These are phyloP conservation scores for Tolypocladium guangdongense DNA, from an alignment of 2,329 filamentous ascomycete genomes.

Conservation along the genomic window DNA sequence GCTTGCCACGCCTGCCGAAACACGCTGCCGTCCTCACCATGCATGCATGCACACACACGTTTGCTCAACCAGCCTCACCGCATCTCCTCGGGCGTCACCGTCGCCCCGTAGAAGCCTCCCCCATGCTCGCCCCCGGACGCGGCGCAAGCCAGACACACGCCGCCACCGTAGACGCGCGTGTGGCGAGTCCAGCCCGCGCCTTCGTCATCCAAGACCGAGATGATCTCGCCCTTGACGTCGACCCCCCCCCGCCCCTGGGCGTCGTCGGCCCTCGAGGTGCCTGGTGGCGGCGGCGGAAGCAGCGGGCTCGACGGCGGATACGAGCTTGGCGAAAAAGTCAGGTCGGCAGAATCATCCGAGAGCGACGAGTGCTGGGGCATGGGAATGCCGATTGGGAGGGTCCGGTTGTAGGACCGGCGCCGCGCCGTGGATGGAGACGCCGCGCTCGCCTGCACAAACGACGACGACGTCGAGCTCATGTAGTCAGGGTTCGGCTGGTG, in stretches of 20 bases:
- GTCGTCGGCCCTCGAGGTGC: constrained; percentile 7
- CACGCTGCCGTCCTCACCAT: neutral
- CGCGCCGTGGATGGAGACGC: constrained; percentile 22
- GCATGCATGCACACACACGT: neutral
- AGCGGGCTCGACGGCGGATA: constrained; percentile 37
- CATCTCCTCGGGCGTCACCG: constrained; percentile 41
- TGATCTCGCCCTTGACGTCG: constrained; percentile 38
- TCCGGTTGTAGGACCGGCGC: constrained; percentile 32
- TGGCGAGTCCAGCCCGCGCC: constrained; percentile 45
- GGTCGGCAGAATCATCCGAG: constrained; percentile 14
- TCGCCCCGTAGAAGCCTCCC: constrained; percentile 42
- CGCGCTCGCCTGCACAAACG: constrained; percentile 13
- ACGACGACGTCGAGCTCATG: constrained; percentile 22
- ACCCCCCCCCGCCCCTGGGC: constrained; percentile 20
- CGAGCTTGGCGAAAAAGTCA: constrained; percentile 33
- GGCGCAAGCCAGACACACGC: constrained; percentile 44
- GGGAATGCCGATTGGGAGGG: constrained; percentile 24
- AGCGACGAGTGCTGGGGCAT: constrained; percentile 11
- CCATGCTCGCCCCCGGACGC: constrained; percentile 32
- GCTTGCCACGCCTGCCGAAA: neutral
- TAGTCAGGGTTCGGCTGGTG: constrained; percentile 41
- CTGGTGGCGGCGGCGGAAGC: constrained; percentile 35
- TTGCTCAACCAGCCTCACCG: constrained; percentile 16
- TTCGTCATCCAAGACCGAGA: constrained; percentile 34
- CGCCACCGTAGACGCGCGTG: constrained; percentile 48